These are phyloP conservation scores for sorghum (Sorghum bicolor) DNA, from an alignment of 176 grass and related monocot species.

Conservation along the genomic window DNA sequence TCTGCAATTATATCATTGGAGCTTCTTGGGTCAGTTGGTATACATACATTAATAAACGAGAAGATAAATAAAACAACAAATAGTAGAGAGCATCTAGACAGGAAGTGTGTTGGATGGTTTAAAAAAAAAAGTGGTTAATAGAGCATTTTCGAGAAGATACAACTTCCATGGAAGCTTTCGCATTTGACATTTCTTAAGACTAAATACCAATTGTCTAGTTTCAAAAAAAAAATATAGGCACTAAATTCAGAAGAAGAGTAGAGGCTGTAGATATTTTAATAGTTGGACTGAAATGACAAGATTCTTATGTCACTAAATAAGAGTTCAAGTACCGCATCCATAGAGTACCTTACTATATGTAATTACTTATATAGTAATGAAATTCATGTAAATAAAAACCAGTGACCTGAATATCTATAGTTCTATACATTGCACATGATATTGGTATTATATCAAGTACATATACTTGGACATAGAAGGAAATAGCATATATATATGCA, in stretches of 20 bases:
- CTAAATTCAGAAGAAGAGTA: not conserved
- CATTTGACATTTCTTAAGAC: not conserved
- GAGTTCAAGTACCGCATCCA: constrained; percentile 12
- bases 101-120: not conserved
- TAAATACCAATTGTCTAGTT: not conserved
- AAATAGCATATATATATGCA: constrained; percentile 2
- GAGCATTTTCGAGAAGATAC: not conserved
- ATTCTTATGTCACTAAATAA: not conserved
- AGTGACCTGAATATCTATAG: constrained; percentile 3
- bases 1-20: not conserved
- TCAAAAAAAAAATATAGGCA: not conserved
- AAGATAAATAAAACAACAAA: constrained; percentile 11
- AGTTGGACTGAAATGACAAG: not conserved
- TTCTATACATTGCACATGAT: not conserved
- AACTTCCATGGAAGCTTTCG: not conserved
- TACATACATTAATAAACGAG: not conserved
- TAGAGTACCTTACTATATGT: not conserved
- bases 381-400: constrained; percentile 7
- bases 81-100: not conserved
- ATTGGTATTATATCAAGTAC: not conserved
- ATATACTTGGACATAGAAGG: not conserved
- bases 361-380: not conserved
- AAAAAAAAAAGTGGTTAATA: not conserved
- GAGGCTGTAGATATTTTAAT: not conserved
- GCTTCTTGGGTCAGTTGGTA: not conserved